Conservation (phyloP, 257 asterid genomes). For the Solanum tacnaense region DNA sequence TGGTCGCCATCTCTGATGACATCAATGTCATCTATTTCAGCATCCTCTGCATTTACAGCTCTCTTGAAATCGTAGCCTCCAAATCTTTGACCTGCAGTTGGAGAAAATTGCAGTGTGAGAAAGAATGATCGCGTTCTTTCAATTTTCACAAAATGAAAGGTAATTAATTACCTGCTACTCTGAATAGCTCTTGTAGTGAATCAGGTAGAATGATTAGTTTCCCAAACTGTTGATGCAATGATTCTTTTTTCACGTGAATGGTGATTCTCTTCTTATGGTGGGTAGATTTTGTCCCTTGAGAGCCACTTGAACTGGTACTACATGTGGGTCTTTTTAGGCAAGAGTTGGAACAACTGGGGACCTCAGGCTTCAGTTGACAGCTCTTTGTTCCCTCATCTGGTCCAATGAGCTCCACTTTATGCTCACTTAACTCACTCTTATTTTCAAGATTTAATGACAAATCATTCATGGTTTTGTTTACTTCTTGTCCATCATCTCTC, state of each 20-base stretch:
- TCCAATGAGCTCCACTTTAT: slow-evolving; percentile 14
- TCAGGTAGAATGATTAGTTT: slow-evolving; percentile 64
- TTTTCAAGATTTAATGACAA: slow-evolving; percentile 23
- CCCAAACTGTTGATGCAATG: slow-evolving; percentile 15
- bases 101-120: background rate
- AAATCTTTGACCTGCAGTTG: slow-evolving; percentile 70
- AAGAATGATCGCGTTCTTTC: background rate
- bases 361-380: slow-evolving; percentile 2
- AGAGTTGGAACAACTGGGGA: slow-evolving; percentile 7
- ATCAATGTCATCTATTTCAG: slow-evolving; percentile 69
- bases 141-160: background rate
- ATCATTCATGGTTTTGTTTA: slow-evolving; percentile 29
- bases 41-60: slow-evolving; percentile 49
- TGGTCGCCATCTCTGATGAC: slow-evolving; percentile 85
- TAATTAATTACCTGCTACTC: slow-evolving; percentile 43
- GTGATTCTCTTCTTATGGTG: slow-evolving; percentile 54
- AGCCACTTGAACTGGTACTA: slow-evolving; percentile 1
- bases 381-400: slow-evolving; percentile 5
- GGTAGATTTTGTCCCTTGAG: slow-evolving; percentile 13
- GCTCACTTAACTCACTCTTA: slow-evolving; percentile 15
- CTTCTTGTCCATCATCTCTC: slow-evolving; percentile 3
- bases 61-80: slow-evolving; percentile 35
- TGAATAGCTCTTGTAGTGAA: slow-evolving; percentile 55
- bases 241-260: slow-evolving; percentile 32
- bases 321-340: slow-evolving; percentile 13